Evolutionary conservation across 1,284 basidiomycete genomes (phyloP), one percentile per base, ranked within the genome.

Genomic region (Austropuccinia psidii): DNA sequence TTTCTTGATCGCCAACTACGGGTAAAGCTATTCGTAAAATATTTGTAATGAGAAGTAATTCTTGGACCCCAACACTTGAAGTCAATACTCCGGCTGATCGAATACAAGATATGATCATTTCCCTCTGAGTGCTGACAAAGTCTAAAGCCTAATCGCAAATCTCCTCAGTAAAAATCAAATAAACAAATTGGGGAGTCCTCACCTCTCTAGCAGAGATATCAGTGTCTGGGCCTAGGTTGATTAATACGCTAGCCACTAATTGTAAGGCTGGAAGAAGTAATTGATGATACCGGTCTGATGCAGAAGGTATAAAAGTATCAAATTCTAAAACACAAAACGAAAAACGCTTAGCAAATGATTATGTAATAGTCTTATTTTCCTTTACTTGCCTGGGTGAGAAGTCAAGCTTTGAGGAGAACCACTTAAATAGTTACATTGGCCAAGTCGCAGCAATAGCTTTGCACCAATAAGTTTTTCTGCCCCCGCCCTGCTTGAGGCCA

Each of bases 241-340:
- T 66, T 21, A 74, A 61, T 21, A 74, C 50, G 33, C 39, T 47
- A 13, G 62, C 29, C 7, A 66, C 54, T 27, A 94, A 83, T 80
- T 95, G 91, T 47, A 96, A 81, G 17, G 89, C 88, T 0, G 93
- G 93, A 80, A 91, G 85, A 75, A 95, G 85, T 6, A 96, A 80
- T 77, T 95, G 91, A 77, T 94, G 90, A 80, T 95, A 93, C 45
- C 93, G 86, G 75, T 91, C 89, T 15, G 90, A 85, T 0, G 90
- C 89, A 0, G 90, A 90, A 0, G 93, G 93, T 7, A 96, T 83
- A 84, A 95, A 94, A 41, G 87, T 87, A 77, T 92, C 89, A 43
- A 87, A 85, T 77, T 93, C 72, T 74, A 57, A 17, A 60, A 39
- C n/a, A 43, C 13, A 13, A 31, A 39, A 13, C 37, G 21, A 19